Conservation (phyloP, 163 green algal species). For the Smithsoniella earleae region DNA sequence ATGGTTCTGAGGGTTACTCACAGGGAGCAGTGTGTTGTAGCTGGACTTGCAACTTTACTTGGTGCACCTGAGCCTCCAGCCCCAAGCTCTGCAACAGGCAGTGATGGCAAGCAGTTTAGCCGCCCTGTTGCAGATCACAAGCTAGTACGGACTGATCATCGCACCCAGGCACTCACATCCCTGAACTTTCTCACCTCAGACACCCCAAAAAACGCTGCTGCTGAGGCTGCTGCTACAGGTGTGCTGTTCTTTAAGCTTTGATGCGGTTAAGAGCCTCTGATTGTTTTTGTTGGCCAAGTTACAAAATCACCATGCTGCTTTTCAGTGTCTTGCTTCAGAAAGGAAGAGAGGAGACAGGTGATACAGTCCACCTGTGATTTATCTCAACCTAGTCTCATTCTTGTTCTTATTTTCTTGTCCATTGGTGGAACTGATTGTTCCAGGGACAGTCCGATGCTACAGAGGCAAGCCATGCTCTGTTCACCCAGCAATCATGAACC, state of each 20-base stretch:
- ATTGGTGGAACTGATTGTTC: not conserved
- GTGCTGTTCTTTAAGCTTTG: not conserved
- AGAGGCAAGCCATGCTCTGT: no score
- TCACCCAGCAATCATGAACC: no score
- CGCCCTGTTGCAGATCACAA: conserved; percentile 43
- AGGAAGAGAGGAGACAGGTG: not conserved
- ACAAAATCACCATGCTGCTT: not conserved
- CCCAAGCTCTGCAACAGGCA: no score
- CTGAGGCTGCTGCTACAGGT: not conserved
- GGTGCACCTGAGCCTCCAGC: no score
- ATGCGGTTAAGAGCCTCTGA: not conserved
- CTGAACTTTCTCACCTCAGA: not conserved
- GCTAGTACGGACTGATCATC: conserved; percentile 63
- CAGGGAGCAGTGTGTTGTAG: no score
- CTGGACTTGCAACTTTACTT: no score
- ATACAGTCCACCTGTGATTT: no score
- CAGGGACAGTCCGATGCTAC: no score
- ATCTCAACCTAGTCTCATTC: not conserved
- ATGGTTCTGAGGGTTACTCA: not conserved
- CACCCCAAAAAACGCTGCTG: not conserved
- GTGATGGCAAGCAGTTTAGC: not conserved
- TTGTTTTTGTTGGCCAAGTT: not conserved
- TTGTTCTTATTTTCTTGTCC: not conserved
- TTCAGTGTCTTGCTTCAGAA: not conserved
- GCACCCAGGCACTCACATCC: conserved; percentile 42